Evolutionary conservation across 371 early-diverging fungal species (phyloP).

Genomic region (Lichtheimia ornata): DNA sequence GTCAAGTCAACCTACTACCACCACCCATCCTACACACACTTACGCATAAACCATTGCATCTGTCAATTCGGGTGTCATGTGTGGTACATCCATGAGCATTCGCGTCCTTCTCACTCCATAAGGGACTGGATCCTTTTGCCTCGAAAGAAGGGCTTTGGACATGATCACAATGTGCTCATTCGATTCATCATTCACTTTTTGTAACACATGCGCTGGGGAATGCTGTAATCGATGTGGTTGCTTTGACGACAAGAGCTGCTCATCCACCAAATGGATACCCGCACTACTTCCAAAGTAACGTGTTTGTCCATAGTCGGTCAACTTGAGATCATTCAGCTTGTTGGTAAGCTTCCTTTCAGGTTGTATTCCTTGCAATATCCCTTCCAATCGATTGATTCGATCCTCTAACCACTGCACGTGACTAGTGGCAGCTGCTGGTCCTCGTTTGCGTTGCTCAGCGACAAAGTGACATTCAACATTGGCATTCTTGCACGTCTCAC

Average conservation of each 20-base stretch:
- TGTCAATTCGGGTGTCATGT: conserved; percentile 26
- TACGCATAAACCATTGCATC: conserved; percentile 37
- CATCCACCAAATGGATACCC: conserved; percentile 32
- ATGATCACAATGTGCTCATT: conserved; percentile 35
- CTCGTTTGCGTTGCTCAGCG: too few relatives aligned
- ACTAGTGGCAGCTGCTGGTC: background rate
- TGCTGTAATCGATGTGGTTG: too few relatives aligned
- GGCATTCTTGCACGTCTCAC: conserved; percentile 13
- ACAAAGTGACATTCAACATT: conserved; percentile 2
- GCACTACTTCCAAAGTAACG: conserved; percentile 41
- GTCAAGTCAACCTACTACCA: background rate
- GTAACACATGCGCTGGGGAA: conserved; percentile 6
- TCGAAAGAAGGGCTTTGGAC: conserved; percentile 14
- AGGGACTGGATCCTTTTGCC: conserved; percentile 13
- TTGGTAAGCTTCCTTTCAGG: background rate
- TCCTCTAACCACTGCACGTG: conserved; percentile 38
- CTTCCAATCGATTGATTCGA: conserved; percentile 39
- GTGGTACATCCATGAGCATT: conserved; percentile 25
- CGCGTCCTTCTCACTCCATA: too few relatives aligned
- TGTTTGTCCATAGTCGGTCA: conserved; percentile 43
- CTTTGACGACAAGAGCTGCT: too few relatives aligned
- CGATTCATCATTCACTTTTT: conserved; percentile 39
- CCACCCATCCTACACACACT: background rate
- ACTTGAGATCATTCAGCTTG: conserved; percentile 15
- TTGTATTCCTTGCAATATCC: conserved; percentile 13